Base-by-base conservation (phyloP, 108 stramenopile species). In the Pseudonitzschia pungens region DNA sequence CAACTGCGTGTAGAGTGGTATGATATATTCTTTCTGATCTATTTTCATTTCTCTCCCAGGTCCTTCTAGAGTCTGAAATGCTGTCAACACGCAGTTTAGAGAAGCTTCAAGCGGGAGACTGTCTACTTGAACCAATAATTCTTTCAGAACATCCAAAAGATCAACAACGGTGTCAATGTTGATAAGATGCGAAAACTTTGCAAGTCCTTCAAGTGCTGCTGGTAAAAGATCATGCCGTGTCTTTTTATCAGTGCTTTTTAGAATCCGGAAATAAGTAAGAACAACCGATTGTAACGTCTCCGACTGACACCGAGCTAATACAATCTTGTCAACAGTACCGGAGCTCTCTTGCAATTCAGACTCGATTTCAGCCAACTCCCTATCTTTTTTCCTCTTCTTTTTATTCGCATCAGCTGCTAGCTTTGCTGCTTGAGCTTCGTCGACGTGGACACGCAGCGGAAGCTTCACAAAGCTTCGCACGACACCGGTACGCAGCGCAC, bases 141-240 rank as follows among this genome's bases (percentile, higher is more conserved):
- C 72, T 60, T 89, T 92, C 41, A 96, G 73, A 10, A 93, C 91
- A 27, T 65, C 85, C 64, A 96, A 69, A 21, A 96, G 78, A 71
- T 94, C 90, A 20, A 86, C 74, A 32, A 93, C 90, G 3, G 92
- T 94, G 60, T 90, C 86, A 18, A 90, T 81, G 67, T 93, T 90
- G 60, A 96, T 94, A 5, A 96, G 77, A 74, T 96, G 96, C 14
- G 90, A 89, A 76, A 91, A 89, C 63, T 90, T 91, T 36, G 93
- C 92, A 45, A 96, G 81, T 10, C 96, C 96, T 27, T 89, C 84
- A 54, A 96, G 67, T 18, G 89, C 87, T 22, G 77, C 70, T 11
- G 92, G 90, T n/a, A 96, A 73, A 11, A 96, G 72, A 45, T 69
- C 73, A 53, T 75, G 44, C 53, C 68, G 44, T 26, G 73, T 75